Conservation (phyloP, 2,329 filamentous ascomycete genomes). For the Diaporthe australafricana region DNA sequence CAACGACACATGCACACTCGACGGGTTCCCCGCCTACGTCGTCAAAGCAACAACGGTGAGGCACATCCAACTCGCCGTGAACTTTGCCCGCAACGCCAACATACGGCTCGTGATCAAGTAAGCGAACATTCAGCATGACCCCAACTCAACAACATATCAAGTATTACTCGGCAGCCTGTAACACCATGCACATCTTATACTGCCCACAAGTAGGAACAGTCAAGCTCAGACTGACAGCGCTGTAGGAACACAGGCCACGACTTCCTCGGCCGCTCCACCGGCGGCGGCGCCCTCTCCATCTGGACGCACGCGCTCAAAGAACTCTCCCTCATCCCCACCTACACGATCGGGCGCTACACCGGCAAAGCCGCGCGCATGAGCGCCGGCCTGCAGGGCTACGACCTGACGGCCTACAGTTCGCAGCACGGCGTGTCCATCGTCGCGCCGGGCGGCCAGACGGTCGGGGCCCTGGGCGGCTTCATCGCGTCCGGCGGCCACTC, state of each 20-base stretch:
- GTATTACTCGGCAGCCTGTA: neutral
- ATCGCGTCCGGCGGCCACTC: conserved; percentile 64
- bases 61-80: conserved; percentile 51
- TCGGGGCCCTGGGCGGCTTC: conserved; percentile 57
- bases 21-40: conserved; percentile 51
- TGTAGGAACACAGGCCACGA: conserved; percentile 64
- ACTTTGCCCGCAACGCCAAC: conserved; percentile 56
- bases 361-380: conserved; percentile 52
- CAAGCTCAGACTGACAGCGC: neutral
- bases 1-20: conserved; percentile 48
- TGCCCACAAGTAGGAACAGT: neutral
- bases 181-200: neutral
- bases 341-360: conserved; percentile 40
- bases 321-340: neutral
- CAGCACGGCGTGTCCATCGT: conserved; percentile 46
- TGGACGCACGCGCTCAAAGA: conserved; percentile 66
- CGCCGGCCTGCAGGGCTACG: conserved; percentile 50
- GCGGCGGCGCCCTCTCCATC: conserved; percentile 51
- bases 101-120: conserved; percentile 58
- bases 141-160: neutral
- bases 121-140: neutral
- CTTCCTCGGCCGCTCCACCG: conserved; percentile 53
- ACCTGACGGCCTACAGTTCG: conserved; percentile 46
- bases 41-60: conserved; percentile 50
- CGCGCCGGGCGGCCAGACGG: conserved; percentile 56